Evolutionary conservation across 1,284 basidiomycete species (phyloP).

Genomic region (Laetiporus sulphureus): DNA sequence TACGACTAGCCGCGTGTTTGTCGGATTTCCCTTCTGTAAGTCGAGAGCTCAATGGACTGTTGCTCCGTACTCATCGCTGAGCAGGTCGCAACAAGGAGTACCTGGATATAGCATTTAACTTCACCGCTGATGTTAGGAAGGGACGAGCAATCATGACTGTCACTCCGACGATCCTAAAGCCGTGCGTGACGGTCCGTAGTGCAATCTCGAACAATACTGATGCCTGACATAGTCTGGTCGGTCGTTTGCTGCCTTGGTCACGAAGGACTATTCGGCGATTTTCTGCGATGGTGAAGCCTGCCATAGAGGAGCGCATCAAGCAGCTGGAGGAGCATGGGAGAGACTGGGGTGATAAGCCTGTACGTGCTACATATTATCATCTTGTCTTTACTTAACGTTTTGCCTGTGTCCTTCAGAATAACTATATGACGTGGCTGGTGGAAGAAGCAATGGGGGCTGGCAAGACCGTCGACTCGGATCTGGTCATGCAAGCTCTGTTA

Average conservation of each 20-base stretch:
- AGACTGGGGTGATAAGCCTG: neutral
- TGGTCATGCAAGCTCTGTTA: slow-evolving; percentile 17
- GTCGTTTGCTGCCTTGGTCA: slow-evolving; percentile 1
- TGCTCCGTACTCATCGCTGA: too few relatives aligned
- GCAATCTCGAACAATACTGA: neutral
- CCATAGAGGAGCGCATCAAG: neutral
- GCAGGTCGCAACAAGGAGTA: slow-evolving; percentile 19
- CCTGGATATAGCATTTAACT: slow-evolving; percentile 13
- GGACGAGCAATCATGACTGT: slow-evolving; percentile 7
- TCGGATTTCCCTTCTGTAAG: slow-evolving; percentile 34
- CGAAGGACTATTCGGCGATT: neutral
- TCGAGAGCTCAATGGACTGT: neutral
- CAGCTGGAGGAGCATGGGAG: neutral
- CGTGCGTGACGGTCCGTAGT: slow-evolving; percentile 7
- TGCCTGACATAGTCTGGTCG: neutral
- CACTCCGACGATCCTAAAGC: slow-evolving; percentile 11
- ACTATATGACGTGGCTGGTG: slow-evolving; percentile 5
- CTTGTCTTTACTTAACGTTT: too few relatives aligned
- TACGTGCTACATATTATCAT: too few relatives aligned
- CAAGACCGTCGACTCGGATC: neutral
- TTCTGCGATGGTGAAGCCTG: neutral
- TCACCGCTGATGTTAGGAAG: slow-evolving; percentile 15
- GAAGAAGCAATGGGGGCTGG: slow-evolving; percentile 2
- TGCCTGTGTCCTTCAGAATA: slow-evolving; percentile 7
- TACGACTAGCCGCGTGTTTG: slow-evolving; percentile 38